Conservation (phyloP, 192 early-diverging fungal species). For the Phlyctochytrium arcticum region DNA sequence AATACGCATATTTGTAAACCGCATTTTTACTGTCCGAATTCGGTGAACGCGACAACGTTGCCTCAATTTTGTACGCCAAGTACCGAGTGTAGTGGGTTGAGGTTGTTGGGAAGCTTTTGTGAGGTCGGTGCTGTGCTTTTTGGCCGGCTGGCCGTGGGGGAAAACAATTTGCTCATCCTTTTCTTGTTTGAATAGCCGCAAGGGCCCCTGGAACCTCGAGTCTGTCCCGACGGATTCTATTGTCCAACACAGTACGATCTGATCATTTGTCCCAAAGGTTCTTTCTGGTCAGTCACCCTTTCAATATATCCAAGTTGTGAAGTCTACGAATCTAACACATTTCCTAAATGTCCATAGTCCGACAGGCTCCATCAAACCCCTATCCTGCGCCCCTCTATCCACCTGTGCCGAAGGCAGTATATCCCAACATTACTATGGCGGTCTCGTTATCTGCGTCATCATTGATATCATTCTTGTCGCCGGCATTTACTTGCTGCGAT, state of each 20-base stretch:
- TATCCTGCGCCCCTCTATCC: background rate
- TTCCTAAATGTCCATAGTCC: background rate
- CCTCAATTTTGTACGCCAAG: background rate
- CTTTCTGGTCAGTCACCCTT: background rate
- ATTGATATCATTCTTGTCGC: constrained; percentile 2
- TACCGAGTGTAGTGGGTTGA: background rate
- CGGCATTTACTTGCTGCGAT: background rate
- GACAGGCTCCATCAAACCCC: constrained; percentile 5
- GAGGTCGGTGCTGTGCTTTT: background rate
- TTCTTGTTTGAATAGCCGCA: constrained; percentile 19
- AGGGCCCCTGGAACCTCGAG: constrained; percentile 34
- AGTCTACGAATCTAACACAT: background rate
- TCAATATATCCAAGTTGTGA: background rate
- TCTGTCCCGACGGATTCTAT: constrained; percentile 39
- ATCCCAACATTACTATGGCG: constrained; percentile 8
- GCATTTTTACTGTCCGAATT: constrained; percentile 3
- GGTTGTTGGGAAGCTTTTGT: background rate
- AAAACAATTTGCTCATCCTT: background rate
- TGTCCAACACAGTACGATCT: constrained; percentile 32
- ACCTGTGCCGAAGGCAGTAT: background rate
- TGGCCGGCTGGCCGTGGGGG: background rate
- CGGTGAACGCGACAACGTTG: background rate
- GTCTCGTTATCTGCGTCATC: constrained; percentile 2
- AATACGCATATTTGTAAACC: background rate
- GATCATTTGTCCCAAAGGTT: background rate